Base-by-base conservation (phyloP, 140 eudicot genomes). In the Ambrosia hybrid region DNA sequence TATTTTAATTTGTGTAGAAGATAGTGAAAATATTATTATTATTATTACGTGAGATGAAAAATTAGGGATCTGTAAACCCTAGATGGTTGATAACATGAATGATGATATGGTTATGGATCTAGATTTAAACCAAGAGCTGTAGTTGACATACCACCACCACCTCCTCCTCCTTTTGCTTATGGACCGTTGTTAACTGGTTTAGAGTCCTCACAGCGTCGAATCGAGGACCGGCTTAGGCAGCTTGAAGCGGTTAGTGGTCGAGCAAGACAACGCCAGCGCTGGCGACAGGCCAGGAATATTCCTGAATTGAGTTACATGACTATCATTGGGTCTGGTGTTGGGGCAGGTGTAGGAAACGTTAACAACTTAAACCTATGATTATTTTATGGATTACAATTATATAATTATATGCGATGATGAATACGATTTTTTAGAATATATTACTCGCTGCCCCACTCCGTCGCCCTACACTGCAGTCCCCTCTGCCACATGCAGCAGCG, bases 161-260 rank as follows among this genome's bases (percentile, higher is more conserved):
- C 59, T 39, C 61, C 61, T 49, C 62, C 87, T 0, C 41, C 71
- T 8, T 21, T 69, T n/a, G n/a, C n/a, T n/a, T n/a, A n/a, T n/a
- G n/a, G n/a, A n/a, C n/a, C n/a, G 43, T 26, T 84, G 66, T 51
- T 86, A 38, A 77, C 63, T n/a, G n/a, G 80, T 9, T 26, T 88
- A 41, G 95, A 79, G 48, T 78, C 80, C 21, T 73, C 88, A 16
- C 90, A 82, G 62, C 77, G 73, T 56, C 80, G 85, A 68, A 86
- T 89, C 36, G 86, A 84, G 49, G 86, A 89, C 64, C 81, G 96
- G 4, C 74, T 91, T 57, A 81, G 93, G 51, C 91, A 86, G 77
- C 96, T 91, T 13, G 96, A 88, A 79, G 97, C 85, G 48, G 94
- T 86, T 55, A 74, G 82, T 1, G 84, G 85, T 73, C 83, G 96